Conservation (phyloP, 2,329 filamentous ascomycete species). For the Apiospora rasikravindrae region DNA sequence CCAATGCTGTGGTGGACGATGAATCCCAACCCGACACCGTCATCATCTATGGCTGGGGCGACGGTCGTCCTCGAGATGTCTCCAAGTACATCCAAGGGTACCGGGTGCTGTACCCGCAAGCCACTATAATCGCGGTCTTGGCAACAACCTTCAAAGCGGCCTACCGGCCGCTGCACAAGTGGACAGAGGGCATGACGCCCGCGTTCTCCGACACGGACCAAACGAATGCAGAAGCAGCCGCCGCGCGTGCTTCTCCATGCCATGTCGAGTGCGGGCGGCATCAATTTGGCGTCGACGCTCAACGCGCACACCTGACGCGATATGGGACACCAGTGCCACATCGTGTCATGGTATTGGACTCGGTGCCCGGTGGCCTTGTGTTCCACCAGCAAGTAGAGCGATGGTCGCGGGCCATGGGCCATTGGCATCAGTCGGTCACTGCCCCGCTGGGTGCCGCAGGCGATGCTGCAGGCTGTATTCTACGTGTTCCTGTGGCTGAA, state of each 20-base stretch:
- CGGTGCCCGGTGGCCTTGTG: constrained; percentile 55
- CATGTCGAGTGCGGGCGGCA: constrained; percentile 65
- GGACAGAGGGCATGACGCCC: constrained; percentile 51
- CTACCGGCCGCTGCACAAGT: constrained; percentile 48
- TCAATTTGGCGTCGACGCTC: constrained; percentile 55
- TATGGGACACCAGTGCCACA: constrained; percentile 50
- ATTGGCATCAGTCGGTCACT: constrained; percentile 53
- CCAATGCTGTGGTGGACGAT: constrained; percentile 31
- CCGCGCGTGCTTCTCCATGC: constrained; percentile 53
- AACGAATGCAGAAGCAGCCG: constrained; percentile 27
- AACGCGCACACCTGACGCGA: constrained; percentile 50
- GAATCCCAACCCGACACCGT: constrained; percentile 46
- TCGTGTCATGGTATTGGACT: constrained; percentile 55
- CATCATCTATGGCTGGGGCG: constrained; percentile 63
- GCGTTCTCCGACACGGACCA: constrained; percentile 34
- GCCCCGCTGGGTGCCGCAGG: constrained; percentile 50
- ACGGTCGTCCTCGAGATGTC: constrained; percentile 59
- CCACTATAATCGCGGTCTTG: constrained; percentile 57
- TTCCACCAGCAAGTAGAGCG: constrained; percentile 50
- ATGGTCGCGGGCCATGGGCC: constrained; percentile 60
- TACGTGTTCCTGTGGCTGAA: constrained; percentile 46
- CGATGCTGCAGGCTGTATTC: constrained; percentile 54
- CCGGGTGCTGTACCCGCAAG: constrained; percentile 53
- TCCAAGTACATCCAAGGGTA: constrained; percentile 61
- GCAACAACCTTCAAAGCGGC: constrained; percentile 55